phyloP scores from a whole-genome alignment of 495 filamentous ascomycete species.

The Penicillium riverlandense region DNA sequence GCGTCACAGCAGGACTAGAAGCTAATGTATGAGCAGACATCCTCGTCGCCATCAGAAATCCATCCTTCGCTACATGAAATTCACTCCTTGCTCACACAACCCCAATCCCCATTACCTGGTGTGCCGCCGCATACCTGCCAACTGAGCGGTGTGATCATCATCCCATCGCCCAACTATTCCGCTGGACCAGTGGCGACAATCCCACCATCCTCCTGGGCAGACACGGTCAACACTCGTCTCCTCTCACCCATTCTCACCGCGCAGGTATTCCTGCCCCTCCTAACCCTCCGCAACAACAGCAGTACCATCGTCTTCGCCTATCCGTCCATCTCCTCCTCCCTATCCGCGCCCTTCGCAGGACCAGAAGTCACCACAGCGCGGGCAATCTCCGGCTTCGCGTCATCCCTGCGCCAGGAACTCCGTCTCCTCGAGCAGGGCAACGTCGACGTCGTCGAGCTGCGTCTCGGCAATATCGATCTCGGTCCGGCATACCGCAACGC shows the following conservation, averaged over 20 bases:
- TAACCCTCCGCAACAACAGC: conserved; percentile 46
- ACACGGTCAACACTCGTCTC: conserved; percentile 85
- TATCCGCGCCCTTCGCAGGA: conserved; percentile 76
- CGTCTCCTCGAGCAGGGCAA: conserved; percentile 35
- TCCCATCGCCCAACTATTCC: conserved; percentile 54
- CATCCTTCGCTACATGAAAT: conserved; percentile 46
- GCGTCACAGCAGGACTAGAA: too few species aligned
- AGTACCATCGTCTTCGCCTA: conserved; percentile 72
- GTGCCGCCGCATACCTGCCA: conserved; percentile 66
- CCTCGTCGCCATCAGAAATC: conserved; percentile 47
- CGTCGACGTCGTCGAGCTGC: conserved; percentile 74
- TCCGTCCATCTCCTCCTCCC: conserved; percentile 73
- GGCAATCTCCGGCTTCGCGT: conserved; percentile 72
- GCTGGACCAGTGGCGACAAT: conserved; percentile 76
- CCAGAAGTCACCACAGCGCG: conserved; percentile 73
- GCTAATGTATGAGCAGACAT: conserved; percentile 26
- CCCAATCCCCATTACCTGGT: conserved; percentile 63
- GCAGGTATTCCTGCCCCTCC: conserved; percentile 77
- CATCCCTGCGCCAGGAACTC: conserved; percentile 71
- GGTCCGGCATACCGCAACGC: conserved; percentile 34
- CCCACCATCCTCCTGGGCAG: conserved; percentile 72
- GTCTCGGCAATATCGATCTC: conserved; percentile 79
- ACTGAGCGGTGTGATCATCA: conserved; percentile 70
- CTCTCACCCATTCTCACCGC: conserved; percentile 82
- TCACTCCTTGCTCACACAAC: conserved; percentile 55